Evolutionary conservation across 2,329 filamentous ascomycete genomes (phyloP).

Genomic region (Biscogniauxia sp.): DNA sequence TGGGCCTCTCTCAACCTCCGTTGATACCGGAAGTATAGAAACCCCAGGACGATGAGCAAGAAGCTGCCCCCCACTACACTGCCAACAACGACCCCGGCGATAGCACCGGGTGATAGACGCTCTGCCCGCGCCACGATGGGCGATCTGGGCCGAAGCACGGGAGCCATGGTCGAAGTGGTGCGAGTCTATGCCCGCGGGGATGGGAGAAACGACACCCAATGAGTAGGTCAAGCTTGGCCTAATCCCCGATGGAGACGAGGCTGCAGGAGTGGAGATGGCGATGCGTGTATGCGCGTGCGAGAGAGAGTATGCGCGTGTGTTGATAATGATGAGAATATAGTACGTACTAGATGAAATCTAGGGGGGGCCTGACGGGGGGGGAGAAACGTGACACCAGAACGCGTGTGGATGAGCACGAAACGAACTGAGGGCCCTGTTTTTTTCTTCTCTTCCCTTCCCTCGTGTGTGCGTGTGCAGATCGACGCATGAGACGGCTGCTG

Average conservation of each 20-base stretch:
- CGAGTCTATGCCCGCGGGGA: conserved; percentile 13
- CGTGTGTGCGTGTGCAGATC: neutral
- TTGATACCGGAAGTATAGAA: conserved; percentile 33
- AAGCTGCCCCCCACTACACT: conserved; percentile 29
- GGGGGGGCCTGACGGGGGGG: neutral
- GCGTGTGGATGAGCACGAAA: neutral
- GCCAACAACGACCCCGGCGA: conserved; percentile 33
- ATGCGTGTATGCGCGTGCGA: conserved; percentile 2
- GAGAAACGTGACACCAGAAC: conserved; percentile 1
- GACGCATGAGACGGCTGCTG: neutral
- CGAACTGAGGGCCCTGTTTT: neutral
- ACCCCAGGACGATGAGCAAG: conserved; percentile 30
- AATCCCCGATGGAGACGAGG: conserved; percentile 1
- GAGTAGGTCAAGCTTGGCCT: neutral
- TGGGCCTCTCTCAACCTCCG: conserved; percentile 23
- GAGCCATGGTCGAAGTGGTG: conserved; percentile 17
- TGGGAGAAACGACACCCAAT: neutral
- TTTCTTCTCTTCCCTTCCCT: neutral
- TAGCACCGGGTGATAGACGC: conserved; percentile 28
- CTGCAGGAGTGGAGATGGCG: neutral
- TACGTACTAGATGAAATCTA: neutral
- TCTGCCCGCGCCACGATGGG: conserved; percentile 24
- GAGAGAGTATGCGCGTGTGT: too few relatives aligned
- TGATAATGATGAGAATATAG: neutral
- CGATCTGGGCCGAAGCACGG: conserved; percentile 15